Evolutionary conservation across 2,329 filamentous ascomycete genomes (phyloP), one percentile per base, ranked within the genome.

Genomic region (Calonectria honghensis): DNA sequence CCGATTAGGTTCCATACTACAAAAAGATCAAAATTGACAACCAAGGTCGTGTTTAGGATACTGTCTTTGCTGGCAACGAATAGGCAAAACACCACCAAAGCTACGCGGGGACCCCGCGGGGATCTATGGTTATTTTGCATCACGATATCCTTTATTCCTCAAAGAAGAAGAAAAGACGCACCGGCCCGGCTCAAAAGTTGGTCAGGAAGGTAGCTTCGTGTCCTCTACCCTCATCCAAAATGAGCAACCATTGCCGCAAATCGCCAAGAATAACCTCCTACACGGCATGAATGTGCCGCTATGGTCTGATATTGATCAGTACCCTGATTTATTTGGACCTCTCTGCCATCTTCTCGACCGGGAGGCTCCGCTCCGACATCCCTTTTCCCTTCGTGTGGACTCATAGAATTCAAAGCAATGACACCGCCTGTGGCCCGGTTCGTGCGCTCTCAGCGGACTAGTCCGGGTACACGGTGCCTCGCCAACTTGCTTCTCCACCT

Each of bases 341-440:
- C 24, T 31, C 13, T 11, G 6, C 3, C 35, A 20, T 29, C 3
- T 5, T 27, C 14, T 63, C 35, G 13, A 63, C 10, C 57, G 57
- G 57, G 13, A 39, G 16, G 57, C 57, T 63, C 57, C 57, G 57
- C 35, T 63, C 37, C n/a, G 24, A 6, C 57, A 6, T 37, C 35
- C 9, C 35, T 13, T 18, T 27, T 18, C 10, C 7, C 6, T 11
- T 14, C 20, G 11, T n/a, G 10, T 63, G 57, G 24, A n/a, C n/a
- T 13, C 24, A 41, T 29, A 27, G 20, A 32, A 14, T 39, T 27
- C 32, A 37, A 61, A 41, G 13, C 14, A 20, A 63, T 20, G 37
- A 18, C n/a, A 20, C 14, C 11, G 24, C 20, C 24, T n/a, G 24
- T 13, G 35, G 4, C 57, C 57, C 7, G 6, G 57, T 63, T 63